Base-by-base conservation (phyloP, 208 protist genomes). In the Porcisia deanei region DNA sequence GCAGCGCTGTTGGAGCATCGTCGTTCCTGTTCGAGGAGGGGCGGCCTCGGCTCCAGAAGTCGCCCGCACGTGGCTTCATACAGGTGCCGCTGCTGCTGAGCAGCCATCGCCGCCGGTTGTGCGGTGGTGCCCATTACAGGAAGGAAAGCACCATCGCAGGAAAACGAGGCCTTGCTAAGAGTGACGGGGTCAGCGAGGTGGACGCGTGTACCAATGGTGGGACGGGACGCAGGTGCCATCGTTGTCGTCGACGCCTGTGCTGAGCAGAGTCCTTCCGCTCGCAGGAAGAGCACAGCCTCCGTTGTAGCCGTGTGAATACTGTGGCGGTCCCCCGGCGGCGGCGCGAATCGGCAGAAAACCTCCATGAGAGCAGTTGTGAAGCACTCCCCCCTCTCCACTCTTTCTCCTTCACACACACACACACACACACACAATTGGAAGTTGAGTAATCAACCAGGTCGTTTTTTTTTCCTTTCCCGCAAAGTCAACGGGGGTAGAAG, bases 331-430 rank as follows among this genome's bases (percentile, higher is more conserved):
- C 1, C 63, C 37, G 6, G 59, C 25, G 47, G 66, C 30, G 43
- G 59, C 41, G 89, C 82, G 64, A 93, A 93, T 22, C 89, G 86
- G 58, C 86, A 90, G 65, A 82, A 93, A 2, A 93, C 89, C 54
- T 84, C 84, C 89, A 93, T 93, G 20, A 4, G 43, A 7, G 37
- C 9, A 25, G 5, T 2, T 14, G 53, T 5, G 14, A 75, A 52
- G 20, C 22, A 20, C 63, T 43, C 63, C 47, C 47, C 47, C 47
- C 0, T 12, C 45, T 12, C 47, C 30, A 30, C 30, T 30, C 30
- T 30, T 30, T 30, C 30, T 30, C 47, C 47, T 52, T 5, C 47
- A 5, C 47, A 52, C 10, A 52, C 5, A 14, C 47, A 52, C 45
- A 49, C 45, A 49, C 47, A 12, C 47, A 0, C 47, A 12, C 47